Base-by-base conservation (phyloP, 108 stramenopile species). In the Thalassiosira profunda region DNA sequence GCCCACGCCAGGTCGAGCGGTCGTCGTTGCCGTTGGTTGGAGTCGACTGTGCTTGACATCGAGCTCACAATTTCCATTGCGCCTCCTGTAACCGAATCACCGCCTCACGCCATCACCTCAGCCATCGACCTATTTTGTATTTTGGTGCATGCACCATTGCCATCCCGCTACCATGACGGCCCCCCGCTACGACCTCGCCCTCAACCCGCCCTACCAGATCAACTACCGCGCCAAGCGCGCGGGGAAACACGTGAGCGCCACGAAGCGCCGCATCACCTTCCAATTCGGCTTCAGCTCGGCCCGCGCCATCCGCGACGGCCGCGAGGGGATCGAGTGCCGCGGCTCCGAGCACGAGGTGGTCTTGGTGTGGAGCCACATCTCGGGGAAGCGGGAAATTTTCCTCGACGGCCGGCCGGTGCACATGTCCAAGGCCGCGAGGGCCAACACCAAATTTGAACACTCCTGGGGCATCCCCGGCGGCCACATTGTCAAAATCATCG, bases 401-500 rank as follows among this genome's bases (percentile, higher is more conserved):
- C 49, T 72, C 63, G 80, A 81, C 33, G 75, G 75, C 12, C 38
- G 49, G 47, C 86, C 86, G 68, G 69, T 96, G 5, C 88, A 91
- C 62, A 79, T 63, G 55, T 83, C 84, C 15, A 70, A 70, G 20
- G 80, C 84, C 3, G 71, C 58, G 20, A 36, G 55, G 26, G 67
- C 77, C 17, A 85, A 84, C 30, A 74, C 74, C 24, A 89, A 74
- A 71, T 90, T 95, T 58, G 78, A 81, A 38, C 40, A 63, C 44
- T 49, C 81, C 21, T 94, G 88, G 88, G 45, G 53, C 6, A 77
- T 82, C 37, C 33, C 45, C 3, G 85, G 87, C 38, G 45, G 59
- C 15, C 85, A 86, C 38, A 29, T 74, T 1, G n/a, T 95, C 41
- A 83, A 83, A 54, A 68, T 95, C 10, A 74, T 90, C 25, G 86